Conservation (phyloP, 2,329 filamentous ascomycete species). For the Didymella pomorum region DNA sequence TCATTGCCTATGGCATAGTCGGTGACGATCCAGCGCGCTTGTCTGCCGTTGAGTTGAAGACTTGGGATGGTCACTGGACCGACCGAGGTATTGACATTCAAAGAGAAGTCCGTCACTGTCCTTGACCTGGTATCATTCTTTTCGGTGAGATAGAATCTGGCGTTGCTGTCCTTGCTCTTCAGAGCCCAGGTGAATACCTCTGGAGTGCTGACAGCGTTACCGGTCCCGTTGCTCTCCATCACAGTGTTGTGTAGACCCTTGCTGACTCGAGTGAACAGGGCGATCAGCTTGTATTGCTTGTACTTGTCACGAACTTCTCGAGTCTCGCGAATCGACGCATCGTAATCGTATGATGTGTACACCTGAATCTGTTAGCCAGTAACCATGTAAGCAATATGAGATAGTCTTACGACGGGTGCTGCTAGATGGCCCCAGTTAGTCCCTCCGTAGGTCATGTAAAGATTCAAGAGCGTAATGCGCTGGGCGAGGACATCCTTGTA, state of each 20-base stretch:
- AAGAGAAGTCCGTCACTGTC: constrained; percentile 56
- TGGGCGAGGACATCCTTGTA: constrained; percentile 66
- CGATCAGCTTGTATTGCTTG: constrained; percentile 63
- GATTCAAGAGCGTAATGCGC: constrained; percentile 57
- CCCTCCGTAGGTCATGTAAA: constrained; percentile 64
- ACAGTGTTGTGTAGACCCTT: constrained; percentile 60
- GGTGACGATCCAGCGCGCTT: constrained; percentile 64
- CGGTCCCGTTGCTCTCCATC: constrained; percentile 65
- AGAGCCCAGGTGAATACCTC: constrained; percentile 62
- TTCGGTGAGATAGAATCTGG: constrained; percentile 61
- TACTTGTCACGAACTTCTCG: constrained; percentile 62
- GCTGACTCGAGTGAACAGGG: constrained; percentile 63
- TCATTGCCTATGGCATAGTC: constrained; percentile 60
- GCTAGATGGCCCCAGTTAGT: constrained; percentile 64
- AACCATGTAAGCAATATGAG: neutral
- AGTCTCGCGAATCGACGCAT: constrained; percentile 62
- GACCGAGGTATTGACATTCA: constrained; percentile 58
- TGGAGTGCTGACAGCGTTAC: constrained; percentile 52
- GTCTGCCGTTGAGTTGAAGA: constrained; percentile 60
- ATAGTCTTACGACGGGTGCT: constrained; percentile 39
- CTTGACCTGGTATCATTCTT: constrained; percentile 58
- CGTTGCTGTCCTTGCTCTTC: constrained; percentile 59
- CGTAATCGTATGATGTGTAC: constrained; percentile 58
- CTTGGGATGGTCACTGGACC: constrained; percentile 56
- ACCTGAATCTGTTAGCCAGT: constrained; percentile 41